Evolutionary conservation across 2,329 filamentous ascomycete genomes (phyloP), one percentile per base, ranked within the genome.

Genomic region (Boeremia exigua): DNA sequence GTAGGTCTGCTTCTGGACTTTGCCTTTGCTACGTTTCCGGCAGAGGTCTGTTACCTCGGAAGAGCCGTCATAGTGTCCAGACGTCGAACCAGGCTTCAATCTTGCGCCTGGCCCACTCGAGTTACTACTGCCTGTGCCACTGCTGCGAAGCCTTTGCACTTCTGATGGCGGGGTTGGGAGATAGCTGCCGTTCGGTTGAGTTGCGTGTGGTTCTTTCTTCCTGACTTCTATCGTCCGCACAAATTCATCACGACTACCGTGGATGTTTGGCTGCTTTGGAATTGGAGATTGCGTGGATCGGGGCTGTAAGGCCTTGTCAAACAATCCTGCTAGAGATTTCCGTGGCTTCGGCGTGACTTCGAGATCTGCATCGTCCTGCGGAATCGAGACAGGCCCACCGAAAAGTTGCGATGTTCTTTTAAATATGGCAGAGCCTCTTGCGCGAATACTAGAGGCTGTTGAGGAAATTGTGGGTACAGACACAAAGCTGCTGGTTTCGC

Each of bases 81-180:
- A 39, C 5, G 34, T 19, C 25, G 17, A 28, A 43, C 25, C 15
- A n/a, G 42, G 15, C 17, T 37, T 37, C 6, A 30, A 27, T 30
- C 17, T 34, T 27, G 29, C 29, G 38, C 37, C 47, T 23, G 43
- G 37, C 15, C 29, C 37, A n/a, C 53, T 56, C n/a, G 53, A 56
- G 12, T 47, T 47, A 14, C 47, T 51, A 30, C 55, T 58, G 4
- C 39, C 49, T 17, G 45, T 54, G 9, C 42, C 50, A 36, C 49
- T 65, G 53, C 42, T 60, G 51, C 38, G 38, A 43, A 52, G 46
- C 15, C 36, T 60, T 42, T 62, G 62, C 8, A 51, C 36, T n/a
- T 66, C 66, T 15, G 53, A 56, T 27, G 66, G 66, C 15, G 66
- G 66, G 33, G 66, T 66, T 29, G 64, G 64, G 12, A 68, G 54